Conservation (phyloP, 75 land plant species). For the Isoetes taiwanensis region DNA sequence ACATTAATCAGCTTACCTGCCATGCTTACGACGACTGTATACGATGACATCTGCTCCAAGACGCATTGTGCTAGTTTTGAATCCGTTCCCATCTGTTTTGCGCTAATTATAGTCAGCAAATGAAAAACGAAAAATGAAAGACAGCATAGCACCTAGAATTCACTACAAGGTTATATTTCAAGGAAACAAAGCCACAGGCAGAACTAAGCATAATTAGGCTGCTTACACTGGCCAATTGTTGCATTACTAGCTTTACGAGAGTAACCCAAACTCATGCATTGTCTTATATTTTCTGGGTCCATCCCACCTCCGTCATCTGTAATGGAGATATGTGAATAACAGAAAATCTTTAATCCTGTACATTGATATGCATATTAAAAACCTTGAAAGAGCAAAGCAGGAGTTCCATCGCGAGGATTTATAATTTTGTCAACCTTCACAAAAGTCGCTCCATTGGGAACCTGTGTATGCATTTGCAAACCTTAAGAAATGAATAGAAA, state of each 20-base stretch:
- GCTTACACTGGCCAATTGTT: conserved; percentile 76
- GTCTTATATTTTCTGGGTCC: conserved; percentile 57
- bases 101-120: no score
- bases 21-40: no score
- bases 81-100: conserved; percentile 79
- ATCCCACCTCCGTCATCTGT: conserved; percentile 96
- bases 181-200: background rate
- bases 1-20: no score
- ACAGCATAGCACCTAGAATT: no score
- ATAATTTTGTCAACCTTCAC: conserved; percentile 50
- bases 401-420: conserved; percentile 50
- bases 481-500: conserved; percentile 22
- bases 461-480: conserved; percentile 27
- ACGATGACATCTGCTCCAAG: conserved; percentile 91
- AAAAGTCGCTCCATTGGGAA: conserved; percentile 85
- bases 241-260: conserved; percentile 62
- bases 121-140: no score
- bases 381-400: conserved; percentile 85
- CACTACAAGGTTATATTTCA: background rate
- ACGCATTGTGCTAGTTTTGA: conserved; percentile 97
- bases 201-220: no score
- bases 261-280: conserved; percentile 89
- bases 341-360: no score
- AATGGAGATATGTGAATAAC: conserved; percentile 8
- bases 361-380: no score